Evolutionary conservation across 345 rosid genomes (phyloP).

Genomic region (Lumnitzera littorea): DNA sequence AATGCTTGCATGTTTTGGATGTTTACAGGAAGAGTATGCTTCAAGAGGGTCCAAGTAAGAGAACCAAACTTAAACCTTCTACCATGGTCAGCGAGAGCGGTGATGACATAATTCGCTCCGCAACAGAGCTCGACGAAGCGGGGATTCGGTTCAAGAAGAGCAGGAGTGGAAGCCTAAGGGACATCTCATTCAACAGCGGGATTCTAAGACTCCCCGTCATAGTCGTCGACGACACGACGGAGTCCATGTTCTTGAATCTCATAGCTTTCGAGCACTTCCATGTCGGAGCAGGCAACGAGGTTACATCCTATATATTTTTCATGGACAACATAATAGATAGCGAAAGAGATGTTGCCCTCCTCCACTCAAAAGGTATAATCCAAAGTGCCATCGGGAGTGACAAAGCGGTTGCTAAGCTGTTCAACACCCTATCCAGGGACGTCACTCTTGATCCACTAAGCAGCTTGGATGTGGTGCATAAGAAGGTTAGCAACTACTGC

Average conservation of each 20-base stretch:
- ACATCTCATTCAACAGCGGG: slow-evolving; percentile 30
- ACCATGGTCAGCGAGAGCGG: not conserved
- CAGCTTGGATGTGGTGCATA: slow-evolving; percentile 17
- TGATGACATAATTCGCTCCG: slow-evolving; percentile 22
- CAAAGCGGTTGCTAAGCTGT: slow-evolving; percentile 37
- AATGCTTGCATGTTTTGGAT: slow-evolving; percentile 39
- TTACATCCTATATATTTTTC: slow-evolving; percentile 19
- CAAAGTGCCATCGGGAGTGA: slow-evolving; percentile 39
- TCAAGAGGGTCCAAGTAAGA: slow-evolving; percentile 1
- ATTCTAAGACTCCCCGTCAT: slow-evolving; percentile 24
- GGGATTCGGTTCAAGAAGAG: slow-evolving; percentile 32
- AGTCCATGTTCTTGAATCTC: slow-evolving; percentile 28
- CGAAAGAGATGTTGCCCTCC: slow-evolving; percentile 32
- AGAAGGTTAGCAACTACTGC: slow-evolving; percentile 24
- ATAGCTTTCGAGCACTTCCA: slow-evolving; percentile 36
- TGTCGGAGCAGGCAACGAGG: not conserved
- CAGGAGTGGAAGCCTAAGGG: slow-evolving; percentile 17
- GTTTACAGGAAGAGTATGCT: slow-evolving; percentile 23
- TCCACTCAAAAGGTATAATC: slow-evolving; percentile 35
- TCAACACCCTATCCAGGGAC: slow-evolving; percentile 33
- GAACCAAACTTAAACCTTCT: not conserved
- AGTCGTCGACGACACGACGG: slow-evolving; percentile 24
- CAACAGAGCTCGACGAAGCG: slow-evolving; percentile 33
- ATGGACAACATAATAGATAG: slow-evolving; percentile 43
- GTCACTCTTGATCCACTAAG: slow-evolving; percentile 29